phyloP scores from a whole-genome alignment of 345 rosid genomes.

The Euphorbia peplus region DNA sequence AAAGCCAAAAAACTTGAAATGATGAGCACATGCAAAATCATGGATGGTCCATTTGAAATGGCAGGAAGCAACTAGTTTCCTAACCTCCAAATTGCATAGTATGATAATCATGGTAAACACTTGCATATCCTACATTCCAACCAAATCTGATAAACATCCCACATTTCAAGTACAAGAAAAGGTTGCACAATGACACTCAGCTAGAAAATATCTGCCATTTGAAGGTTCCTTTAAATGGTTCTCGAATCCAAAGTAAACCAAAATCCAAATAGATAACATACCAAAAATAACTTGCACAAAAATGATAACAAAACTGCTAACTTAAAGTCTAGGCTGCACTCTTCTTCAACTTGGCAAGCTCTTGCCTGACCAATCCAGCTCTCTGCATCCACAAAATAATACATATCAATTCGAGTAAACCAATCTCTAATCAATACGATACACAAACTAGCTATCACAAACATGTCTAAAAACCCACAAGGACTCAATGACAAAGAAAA shows the following conservation, averaged over 20 bases:
- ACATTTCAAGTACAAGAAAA: background rate
- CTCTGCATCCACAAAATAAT: conserved; percentile 38
- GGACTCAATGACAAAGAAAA: background rate
- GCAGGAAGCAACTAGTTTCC: no score
- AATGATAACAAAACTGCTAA: conserved; percentile 13
- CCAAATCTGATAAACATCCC: background rate
- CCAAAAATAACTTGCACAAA: background rate
- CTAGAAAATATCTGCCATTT: conserved; percentile 16
- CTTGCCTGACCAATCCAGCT: conserved; percentile 62
- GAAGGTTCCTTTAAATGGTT: conserved; percentile 1
- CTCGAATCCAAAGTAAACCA: conserved; percentile 7
- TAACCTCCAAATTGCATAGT: no score
- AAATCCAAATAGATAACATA: conserved; percentile 7
- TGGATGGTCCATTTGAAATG: no score
- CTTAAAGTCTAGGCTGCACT: conserved; percentile 27
- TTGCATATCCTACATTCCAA: no score
- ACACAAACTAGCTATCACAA: background rate
- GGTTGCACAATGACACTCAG: background rate
- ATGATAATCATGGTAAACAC: no score
- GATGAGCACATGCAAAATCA: no score
- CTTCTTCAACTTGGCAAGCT: conserved; percentile 62
- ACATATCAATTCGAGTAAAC: background rate
- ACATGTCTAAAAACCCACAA: background rate
- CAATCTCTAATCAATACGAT: background rate
- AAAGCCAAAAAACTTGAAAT: no score